Base-by-base conservation (phyloP, 1,139 yeast species). In the Scheffersomyces illinoinensis region DNA sequence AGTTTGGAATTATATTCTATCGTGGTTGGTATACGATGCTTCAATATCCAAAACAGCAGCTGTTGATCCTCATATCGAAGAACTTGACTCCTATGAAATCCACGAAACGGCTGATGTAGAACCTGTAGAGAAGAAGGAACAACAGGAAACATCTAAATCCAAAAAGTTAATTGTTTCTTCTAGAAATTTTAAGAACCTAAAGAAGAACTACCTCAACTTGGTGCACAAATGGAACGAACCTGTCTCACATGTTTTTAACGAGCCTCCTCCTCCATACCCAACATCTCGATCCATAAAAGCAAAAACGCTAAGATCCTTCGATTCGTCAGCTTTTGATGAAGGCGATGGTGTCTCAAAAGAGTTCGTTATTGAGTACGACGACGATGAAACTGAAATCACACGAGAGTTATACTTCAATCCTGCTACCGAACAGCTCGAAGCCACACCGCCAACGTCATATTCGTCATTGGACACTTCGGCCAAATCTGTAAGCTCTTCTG, bases 171-270 rank as follows among this genome's bases (percentile, higher is more conserved):
- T 17, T 7, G n/a, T 48, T 20, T 20, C 51, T 6, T 24, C 51
- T 3, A 48, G 21, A n/a, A 63, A 63, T 26, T 55, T 70, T 33
- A 68, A 68, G 57, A 68, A 66, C 53, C 57, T 74, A 17, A 62
- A 64, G 46, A 73, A 69, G 56, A 68, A 65, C 39, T 72, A 72
- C 56, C 69, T 66, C 47, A 60, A 56, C 5, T 56, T 76, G 4
- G 65, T 73, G 5, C 64, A 69, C 26, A 76, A 68, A 59, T 78
- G 82, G 82, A 75, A 75, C 61, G 64, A 71, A 57, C 82, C 82
- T 0, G 78, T 76, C 1, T 64, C 70, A 0, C 64, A 68, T 14
- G 57, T 71, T 52, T 71, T 74, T 53, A 57, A 58, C 33, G 64
- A 58, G 5, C 60, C 54, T 3, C 51, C 21, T 14, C n/a, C n/a